Conservation (phyloP, 2,329 filamentous ascomycete genomes). For the Fusarium citri region DNA sequence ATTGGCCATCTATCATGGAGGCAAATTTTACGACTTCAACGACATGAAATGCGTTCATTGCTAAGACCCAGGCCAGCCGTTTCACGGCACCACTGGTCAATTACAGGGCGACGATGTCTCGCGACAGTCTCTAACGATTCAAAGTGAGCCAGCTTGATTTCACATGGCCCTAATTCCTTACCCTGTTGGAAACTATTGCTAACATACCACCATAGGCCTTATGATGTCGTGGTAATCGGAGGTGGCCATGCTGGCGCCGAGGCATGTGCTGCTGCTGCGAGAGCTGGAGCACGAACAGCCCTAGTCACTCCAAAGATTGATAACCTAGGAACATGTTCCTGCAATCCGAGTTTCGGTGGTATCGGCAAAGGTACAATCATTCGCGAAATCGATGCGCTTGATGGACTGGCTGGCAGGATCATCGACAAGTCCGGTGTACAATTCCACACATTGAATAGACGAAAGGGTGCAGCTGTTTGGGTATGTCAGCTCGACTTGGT, state of each 20-base stretch:
- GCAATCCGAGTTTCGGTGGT: constrained; percentile 97
- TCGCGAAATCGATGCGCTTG: constrained; percentile 92
- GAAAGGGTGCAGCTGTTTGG: constrained; percentile 96
- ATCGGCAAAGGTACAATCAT: constrained; percentile 98
- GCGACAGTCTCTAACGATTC: constrained; percentile 49
- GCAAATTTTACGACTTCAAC: constrained; percentile 32
- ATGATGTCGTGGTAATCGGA: constrained; percentile 95
- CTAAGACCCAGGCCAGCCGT: constrained; percentile 39
- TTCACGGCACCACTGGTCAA: constrained; percentile 34
- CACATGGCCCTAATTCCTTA: background rate
- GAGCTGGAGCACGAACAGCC: constrained; percentile 87
- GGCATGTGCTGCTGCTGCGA: constrained; percentile 89
- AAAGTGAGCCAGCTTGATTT: constrained; percentile 41
- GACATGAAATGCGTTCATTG: constrained; percentile 48
- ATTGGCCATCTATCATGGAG: constrained; percentile 15
- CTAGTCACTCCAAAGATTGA: constrained; percentile 88
- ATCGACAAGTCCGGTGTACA: constrained; percentile 96
- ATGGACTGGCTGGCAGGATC: constrained; percentile 87
- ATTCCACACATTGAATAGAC: constrained; percentile 87
- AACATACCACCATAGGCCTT: constrained; percentile 63
- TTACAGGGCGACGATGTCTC: constrained; percentile 40
- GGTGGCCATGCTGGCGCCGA: constrained; percentile 96
- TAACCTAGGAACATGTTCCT: constrained; percentile 94
- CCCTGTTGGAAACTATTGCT: constrained; percentile 7
- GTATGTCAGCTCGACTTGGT: constrained; percentile 49